A percentile compares a stretch with the other conserved stretches of the same genome.
These are phyloP conservation scores for Acorus gramineus DNA, from an alignment of 106 monocot species.

Conservation along the genomic window DNA sequence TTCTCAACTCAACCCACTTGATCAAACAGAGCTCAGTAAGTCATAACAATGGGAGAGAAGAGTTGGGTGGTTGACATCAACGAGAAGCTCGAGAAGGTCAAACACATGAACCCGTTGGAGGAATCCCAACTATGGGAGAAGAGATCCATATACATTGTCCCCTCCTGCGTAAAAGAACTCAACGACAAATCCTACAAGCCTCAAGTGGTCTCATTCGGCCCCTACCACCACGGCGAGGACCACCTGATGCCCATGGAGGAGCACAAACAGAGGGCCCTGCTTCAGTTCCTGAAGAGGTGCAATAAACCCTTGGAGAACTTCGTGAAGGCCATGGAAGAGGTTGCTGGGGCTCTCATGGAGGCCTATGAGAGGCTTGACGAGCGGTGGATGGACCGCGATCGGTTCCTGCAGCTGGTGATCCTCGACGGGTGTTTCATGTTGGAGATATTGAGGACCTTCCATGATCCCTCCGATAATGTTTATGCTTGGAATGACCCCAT, in stretches of 20 bases:
- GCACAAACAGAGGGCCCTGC: slow-evolving; percentile 60
- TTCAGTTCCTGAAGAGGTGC: slow-evolving; percentile 49
- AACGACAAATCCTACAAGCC: slow-evolving; percentile 56
- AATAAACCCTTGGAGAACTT: slow-evolving; percentile 28
- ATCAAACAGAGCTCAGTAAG: too few species aligned
- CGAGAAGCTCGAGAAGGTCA: slow-evolving; percentile 1
- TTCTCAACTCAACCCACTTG: too few species aligned
- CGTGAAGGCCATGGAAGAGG: slow-evolving; percentile 25
- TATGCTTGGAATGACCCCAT: neutral
- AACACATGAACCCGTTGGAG: slow-evolving; percentile 2
- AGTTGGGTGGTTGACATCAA: too few species aligned
- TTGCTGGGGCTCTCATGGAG: slow-evolving; percentile 21
- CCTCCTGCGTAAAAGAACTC: slow-evolving; percentile 50
- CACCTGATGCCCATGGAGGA: slow-evolving; percentile 45
- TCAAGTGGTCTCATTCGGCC: slow-evolving; percentile 59
- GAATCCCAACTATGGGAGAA: slow-evolving; percentile 34
- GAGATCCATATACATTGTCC: slow-evolving; percentile 47
- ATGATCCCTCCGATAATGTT: too few species aligned
- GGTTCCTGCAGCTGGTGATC: slow-evolving; percentile 31
- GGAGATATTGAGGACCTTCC: neutral
- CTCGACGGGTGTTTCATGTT: slow-evolving; percentile 44
- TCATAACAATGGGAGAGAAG: too few species aligned
- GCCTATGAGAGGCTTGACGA: slow-evolving; percentile 36
- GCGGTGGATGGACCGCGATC: slow-evolving; percentile 17
- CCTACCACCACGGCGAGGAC: slow-evolving; percentile 44